Evolutionary conservation across 257 asterid species (phyloP).

Genomic region (Verbascum thapsus): DNA sequence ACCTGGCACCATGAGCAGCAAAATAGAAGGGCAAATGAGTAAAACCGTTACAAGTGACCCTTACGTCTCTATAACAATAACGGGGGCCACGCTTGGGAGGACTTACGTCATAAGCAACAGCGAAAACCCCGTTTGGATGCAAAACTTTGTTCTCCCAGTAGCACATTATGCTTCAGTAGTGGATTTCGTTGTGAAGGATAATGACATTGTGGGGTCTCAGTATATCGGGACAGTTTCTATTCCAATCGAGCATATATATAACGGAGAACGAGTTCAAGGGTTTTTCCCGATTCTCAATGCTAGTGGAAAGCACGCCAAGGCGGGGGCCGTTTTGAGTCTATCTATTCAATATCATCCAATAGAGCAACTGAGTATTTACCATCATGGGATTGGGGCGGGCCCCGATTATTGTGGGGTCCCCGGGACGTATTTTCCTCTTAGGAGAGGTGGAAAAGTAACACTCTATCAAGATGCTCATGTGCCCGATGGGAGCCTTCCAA

Average conservation of each 20-base stretch:
- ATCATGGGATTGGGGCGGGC: slow-evolving; percentile 87
- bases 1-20: slow-evolving; percentile 73
- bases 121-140: slow-evolving; percentile 94
- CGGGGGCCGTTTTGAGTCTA: slow-evolving; percentile 81
- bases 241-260: slow-evolving; percentile 78
- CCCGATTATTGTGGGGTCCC: slow-evolving; percentile 84
- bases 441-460: slow-evolving; percentile 85
- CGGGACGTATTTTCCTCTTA: slow-evolving; percentile 90
- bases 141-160: slow-evolving; percentile 77
- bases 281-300: slow-evolving; percentile 70
- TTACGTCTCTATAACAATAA: slow-evolving; percentile 64
- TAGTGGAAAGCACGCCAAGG: slow-evolving; percentile 81
- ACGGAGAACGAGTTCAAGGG: slow-evolving; percentile 71
- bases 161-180: slow-evolving; percentile 90
- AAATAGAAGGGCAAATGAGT: slow-evolving; percentile 76
- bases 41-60: slow-evolving; percentile 92
- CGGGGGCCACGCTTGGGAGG: slow-evolving; percentile 80
- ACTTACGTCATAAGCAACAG: slow-evolving; percentile 79
- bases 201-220: slow-evolving; percentile 91
- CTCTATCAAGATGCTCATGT: slow-evolving; percentile 99
- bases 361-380: slow-evolving; percentile 68
- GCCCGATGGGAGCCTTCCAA: slow-evolving; percentile 82
- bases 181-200: slow-evolving; percentile 84
- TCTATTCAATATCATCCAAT: slow-evolving; percentile 75
- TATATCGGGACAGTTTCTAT: slow-evolving; percentile 80